These are phyloP conservation scores for Aspergillus niger DNA, from an alignment of 2,329 filamentous ascomycete genomes.

Conservation along the genomic window DNA sequence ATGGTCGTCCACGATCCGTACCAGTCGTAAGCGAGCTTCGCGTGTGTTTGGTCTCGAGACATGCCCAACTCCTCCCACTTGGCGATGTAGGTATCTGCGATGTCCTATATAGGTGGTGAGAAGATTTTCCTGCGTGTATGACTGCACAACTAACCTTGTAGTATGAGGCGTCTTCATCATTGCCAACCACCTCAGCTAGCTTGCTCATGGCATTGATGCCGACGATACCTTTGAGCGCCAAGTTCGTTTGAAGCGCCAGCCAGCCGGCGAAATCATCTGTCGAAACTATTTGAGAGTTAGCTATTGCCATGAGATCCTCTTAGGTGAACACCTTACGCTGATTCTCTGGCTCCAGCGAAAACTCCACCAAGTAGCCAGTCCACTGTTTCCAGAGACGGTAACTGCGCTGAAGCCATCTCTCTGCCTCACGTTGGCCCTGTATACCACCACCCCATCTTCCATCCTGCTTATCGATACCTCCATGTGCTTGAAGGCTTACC, in stretches of 20 bases:
- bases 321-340: slow-evolving; percentile 54
- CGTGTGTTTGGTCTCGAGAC: slow-evolving; percentile 68
- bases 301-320: slow-evolving; percentile 19
- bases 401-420: slow-evolving; percentile 67
- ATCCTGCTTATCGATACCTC: slow-evolving; percentile 62
- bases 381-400: slow-evolving; percentile 75
- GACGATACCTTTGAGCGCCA: slow-evolving; percentile 81
- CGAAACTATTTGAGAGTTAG: slow-evolving; percentile 54
- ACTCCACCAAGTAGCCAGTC: slow-evolving; percentile 76
- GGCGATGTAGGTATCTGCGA: slow-evolving; percentile 66
- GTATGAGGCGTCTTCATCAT: slow-evolving; percentile 57
- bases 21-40: slow-evolving; percentile 78
- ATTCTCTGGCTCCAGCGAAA: slow-evolving; percentile 70
- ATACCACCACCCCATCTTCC: slow-evolving; percentile 59
- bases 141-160: slow-evolving; percentile 51
- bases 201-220: slow-evolving; percentile 77
- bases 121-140: not conserved
- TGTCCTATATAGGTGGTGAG: slow-evolving; percentile 44
- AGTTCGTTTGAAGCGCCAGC: slow-evolving; percentile 75
- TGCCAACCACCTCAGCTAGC: slow-evolving; percentile 64
- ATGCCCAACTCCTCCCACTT: slow-evolving; percentile 74
- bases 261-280: slow-evolving; percentile 84
- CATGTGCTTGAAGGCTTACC: slow-evolving; percentile 49
- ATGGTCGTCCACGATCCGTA: slow-evolving; percentile 81
- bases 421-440: slow-evolving; percentile 59